Conservation (phyloP, 2,329 filamentous ascomycete genomes). For the Fusarium pininemorale region DNA sequence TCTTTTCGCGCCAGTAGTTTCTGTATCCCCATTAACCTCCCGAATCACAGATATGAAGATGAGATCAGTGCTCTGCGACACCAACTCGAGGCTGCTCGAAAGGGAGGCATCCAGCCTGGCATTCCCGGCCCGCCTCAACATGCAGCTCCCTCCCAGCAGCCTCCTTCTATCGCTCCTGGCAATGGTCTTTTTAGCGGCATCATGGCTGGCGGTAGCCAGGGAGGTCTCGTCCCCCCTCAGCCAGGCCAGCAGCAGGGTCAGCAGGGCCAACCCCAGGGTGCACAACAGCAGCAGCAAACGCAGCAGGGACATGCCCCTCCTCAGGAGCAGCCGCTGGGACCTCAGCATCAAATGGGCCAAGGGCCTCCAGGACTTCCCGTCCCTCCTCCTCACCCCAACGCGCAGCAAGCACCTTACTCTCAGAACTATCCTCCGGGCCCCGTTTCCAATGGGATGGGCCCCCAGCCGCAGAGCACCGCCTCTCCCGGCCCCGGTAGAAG, state of each 20-base stretch:
- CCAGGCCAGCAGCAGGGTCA: slow-evolving; percentile 68
- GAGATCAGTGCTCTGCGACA: slow-evolving; percentile 86
- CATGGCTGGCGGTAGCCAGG: slow-evolving; percentile 89
- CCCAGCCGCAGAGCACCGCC: slow-evolving; percentile 84
- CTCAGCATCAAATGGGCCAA: slow-evolving; percentile 71
- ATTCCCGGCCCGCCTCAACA: slow-evolving; percentile 79
- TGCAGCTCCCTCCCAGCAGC: slow-evolving; percentile 81
- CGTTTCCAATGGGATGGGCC: slow-evolving; percentile 75
- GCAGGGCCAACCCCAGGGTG: slow-evolving; percentile 55
- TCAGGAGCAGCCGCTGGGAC: slow-evolving; percentile 68
- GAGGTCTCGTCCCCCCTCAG: slow-evolving; percentile 82
- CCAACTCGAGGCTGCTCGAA: slow-evolving; percentile 82
- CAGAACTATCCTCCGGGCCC: slow-evolving; percentile 71
- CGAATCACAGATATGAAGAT: slow-evolving; percentile 82
- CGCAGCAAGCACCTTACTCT: slow-evolving; percentile 77
- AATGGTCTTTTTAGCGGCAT: slow-evolving; percentile 95
- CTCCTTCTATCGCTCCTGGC: slow-evolving; percentile 89
- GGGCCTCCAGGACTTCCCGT: slow-evolving; percentile 74
- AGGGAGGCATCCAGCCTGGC: slow-evolving; percentile 63
- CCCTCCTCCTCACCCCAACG: slow-evolving; percentile 66
- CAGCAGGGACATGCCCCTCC: slow-evolving; percentile 67
- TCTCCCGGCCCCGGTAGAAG: slow-evolving; percentile 87
- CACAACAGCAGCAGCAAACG: slow-evolving; percentile 56
- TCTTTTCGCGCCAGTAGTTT: neutral
- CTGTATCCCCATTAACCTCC: slow-evolving; percentile 1